Evolutionary conservation across 345 rosid species (phyloP).

Genomic region (Triadica sebifera): DNA sequence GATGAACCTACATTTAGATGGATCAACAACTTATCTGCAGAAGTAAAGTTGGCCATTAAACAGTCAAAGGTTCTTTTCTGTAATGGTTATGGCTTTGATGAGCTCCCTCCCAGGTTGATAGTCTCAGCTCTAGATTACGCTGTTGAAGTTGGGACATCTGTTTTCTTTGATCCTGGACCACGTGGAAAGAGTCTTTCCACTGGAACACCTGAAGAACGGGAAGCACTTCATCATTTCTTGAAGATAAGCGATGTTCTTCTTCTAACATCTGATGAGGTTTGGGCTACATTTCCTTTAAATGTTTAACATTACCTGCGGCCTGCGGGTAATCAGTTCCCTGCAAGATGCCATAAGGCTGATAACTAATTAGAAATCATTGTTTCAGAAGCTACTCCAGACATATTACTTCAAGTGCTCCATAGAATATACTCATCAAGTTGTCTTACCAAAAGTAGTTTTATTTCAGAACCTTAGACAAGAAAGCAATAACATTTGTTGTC

Average conservation of each 20-base stretch:
- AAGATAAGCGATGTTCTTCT: constrained; percentile 93
- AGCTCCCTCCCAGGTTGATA: constrained; percentile 64
- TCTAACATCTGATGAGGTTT: constrained; percentile 90
- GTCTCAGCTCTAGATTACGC: constrained; percentile 69
- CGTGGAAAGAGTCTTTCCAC: constrained; percentile 81
- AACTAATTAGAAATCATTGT: neutral
- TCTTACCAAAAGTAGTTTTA: neutral
- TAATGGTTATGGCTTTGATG: constrained; percentile 96
- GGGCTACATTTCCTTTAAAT: constrained; percentile 9
- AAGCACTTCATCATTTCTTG: constrained; percentile 60
- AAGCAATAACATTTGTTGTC: neutral
- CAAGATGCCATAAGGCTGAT: neutral
- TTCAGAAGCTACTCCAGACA: neutral
- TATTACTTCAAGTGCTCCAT: neutral
- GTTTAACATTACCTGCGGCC: neutral
- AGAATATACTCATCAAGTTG: neutral
- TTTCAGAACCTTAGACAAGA: neutral
- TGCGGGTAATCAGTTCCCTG: neutral
- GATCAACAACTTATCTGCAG: constrained; percentile 63
- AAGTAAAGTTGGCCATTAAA: constrained; percentile 71
- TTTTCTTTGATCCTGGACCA: constrained; percentile 99
- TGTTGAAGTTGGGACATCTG: constrained; percentile 71
- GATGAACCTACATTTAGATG: constrained; percentile 83
- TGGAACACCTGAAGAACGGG: constrained; percentile 73
- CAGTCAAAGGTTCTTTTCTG: constrained; percentile 69